Evolutionary conservation across 2,329 filamentous ascomycete genomes (phyloP), one percentile per base, ranked within the genome.

Genomic region (Cladophialophora immunda): DNA sequence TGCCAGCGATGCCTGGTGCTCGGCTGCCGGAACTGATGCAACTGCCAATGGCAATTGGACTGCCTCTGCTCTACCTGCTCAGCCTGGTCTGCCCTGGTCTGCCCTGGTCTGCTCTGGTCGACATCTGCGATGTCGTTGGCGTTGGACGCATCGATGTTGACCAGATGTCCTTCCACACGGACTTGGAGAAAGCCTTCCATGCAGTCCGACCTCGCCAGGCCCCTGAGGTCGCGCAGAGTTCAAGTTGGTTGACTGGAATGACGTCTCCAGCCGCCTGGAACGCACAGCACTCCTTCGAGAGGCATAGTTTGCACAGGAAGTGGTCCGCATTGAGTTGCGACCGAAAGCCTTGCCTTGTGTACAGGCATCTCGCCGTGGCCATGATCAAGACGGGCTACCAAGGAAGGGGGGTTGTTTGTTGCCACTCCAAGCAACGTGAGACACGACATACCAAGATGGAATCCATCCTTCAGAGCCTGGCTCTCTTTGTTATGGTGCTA

Each of bases 291-390:
- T 22, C 15, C 57, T 38, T 57, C 8, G 41, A 41, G 22, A 27
- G 34, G 29, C 22, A 34, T 22, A 19, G 38, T 27, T 38, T 32
- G 34, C 27, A 32, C 17, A 70, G 71, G 1, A 78, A 67, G 71
- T 88, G 86, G 0, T n/a, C 86, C 86, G 68, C 86, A 88, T 5
- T 76, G 76, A 0, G 79, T 78, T 9, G 86, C 78, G 4, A 87
- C 73, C 17, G 74, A 77, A 11, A 81, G 68, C 4, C 76, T 68
- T 5, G 73, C 72, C 47, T 77, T 72, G n/a, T 70, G 71, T 4
- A 76, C 56, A 6, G 68, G 66, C n/a, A 63, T 66, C 3, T 65
- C 63, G 2, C 74, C 68, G 68, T n/a, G n/a, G n/a, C n/a, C n/a
- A n/a, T n/a, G n/a, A n/a, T n/a, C n/a, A n/a, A n/a, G n/a, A n/a